These are phyloP conservation scores for Penicillium sp. DNA, from an alignment of 2,329 filamentous ascomycete species.

Conservation along the genomic window DNA sequence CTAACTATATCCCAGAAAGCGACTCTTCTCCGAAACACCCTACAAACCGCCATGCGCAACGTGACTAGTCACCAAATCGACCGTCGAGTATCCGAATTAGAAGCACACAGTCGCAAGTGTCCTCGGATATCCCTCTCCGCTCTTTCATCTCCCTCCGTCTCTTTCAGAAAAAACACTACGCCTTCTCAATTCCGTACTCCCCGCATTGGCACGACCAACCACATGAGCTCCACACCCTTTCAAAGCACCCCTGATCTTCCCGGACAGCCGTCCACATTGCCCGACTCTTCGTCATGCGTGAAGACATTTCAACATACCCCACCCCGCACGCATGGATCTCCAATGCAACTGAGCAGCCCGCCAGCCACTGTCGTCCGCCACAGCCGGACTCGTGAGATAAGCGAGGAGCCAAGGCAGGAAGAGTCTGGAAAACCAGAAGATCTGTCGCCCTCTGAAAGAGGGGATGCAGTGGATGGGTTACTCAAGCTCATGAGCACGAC, in stretches of 20 bases:
- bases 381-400: constrained; percentile 16
- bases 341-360: constrained; percentile 43
- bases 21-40: constrained; percentile 40
- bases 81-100: constrained; percentile 45
- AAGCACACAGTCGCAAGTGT: constrained; percentile 44
- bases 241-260: constrained; percentile 29
- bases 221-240: constrained; percentile 23
- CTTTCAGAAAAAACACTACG: constrained; percentile 24
- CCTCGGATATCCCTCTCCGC: constrained; percentile 33
- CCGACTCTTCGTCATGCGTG: constrained; percentile 11
- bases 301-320: constrained; percentile 24
- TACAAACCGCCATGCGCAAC: constrained; percentile 47
- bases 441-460: constrained; percentile 36
- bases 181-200: constrained; percentile 26
- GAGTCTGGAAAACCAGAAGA: constrained; percentile 10
- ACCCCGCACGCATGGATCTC: constrained; percentile 28
- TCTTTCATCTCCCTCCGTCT: constrained; percentile 21
- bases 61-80: constrained; percentile 44
- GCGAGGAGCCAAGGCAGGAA: constrained; percentile 20
- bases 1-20: constrained; percentile 42
- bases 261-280: constrained; percentile 17
- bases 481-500: constrained; percentile 46
- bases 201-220: constrained; percentile 18
- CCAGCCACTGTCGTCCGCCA: constrained; percentile 32
- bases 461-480: constrained; percentile 45